Evolutionary conservation across 495 filamentous ascomycete species (phyloP).

Genomic region (Neurospora cerealis): DNA sequence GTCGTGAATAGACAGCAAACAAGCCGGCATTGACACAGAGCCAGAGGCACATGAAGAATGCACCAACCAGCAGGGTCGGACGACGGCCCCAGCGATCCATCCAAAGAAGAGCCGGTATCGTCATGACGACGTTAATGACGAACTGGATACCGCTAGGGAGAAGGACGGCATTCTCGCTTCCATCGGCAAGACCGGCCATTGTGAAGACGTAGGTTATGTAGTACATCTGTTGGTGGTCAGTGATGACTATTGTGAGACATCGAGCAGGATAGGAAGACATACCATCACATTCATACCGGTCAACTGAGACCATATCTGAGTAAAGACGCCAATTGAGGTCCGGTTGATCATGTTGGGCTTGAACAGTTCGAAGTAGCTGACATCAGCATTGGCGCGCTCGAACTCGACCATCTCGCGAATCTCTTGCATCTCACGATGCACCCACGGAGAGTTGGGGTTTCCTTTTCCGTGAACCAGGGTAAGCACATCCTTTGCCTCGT

Average conservation of each 20-base stretch:
- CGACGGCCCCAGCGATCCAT: constrained; percentile 54
- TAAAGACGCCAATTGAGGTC: constrained; percentile 64
- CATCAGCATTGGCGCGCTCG: constrained; percentile 50
- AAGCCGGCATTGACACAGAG: constrained; percentile 62
- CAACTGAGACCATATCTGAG: constrained; percentile 76
- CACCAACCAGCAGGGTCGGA: constrained; percentile 52
- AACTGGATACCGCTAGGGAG: constrained; percentile 66
- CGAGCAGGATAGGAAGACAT: constrained; percentile 29
- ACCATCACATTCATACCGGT: constrained; percentile 87
- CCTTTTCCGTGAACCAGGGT: constrained; percentile 59
- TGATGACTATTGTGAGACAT: constrained; percentile 5
- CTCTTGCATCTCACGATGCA: constrained; percentile 55
- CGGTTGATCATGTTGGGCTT: constrained; percentile 64
- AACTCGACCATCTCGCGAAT: constrained; percentile 63
- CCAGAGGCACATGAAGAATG: constrained; percentile 57
- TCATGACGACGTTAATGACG: constrained; percentile 55
- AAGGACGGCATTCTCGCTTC: constrained; percentile 33
- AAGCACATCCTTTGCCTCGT: constrained; percentile 54
- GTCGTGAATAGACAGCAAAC: constrained; percentile 39
- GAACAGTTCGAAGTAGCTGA: constrained; percentile 61
- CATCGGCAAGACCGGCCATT: constrained; percentile 54
- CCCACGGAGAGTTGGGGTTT: constrained; percentile 49
- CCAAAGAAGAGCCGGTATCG: constrained; percentile 43
- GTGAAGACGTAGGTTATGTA: constrained; percentile 58
- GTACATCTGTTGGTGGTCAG: constrained; percentile 26